Conservation (phyloP, 75 land plant genomes). For the Adiantum capillusveneris region DNA sequence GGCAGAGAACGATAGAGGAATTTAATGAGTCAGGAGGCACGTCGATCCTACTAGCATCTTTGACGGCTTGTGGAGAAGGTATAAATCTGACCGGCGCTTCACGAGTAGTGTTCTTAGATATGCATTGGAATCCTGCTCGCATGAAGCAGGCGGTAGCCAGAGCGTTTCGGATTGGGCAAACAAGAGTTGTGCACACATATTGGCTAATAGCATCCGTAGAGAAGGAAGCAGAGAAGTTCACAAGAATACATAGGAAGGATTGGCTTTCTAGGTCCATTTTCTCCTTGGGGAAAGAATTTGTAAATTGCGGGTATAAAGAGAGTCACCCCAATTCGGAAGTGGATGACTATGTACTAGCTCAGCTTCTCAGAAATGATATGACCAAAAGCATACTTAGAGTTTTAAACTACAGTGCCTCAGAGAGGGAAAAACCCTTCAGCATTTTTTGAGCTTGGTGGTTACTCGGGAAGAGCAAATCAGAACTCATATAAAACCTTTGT, state of each 20-base stretch:
- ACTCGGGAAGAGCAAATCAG: too few relatives aligned
- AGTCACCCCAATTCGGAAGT: too few relatives aligned
- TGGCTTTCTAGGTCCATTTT: conserved; percentile 64
- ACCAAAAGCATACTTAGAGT: too few relatives aligned
- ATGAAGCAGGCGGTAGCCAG: conserved; percentile 78
- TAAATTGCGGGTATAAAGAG: not conserved
- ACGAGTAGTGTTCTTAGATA: conserved; percentile 68
- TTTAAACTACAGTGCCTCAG: too few relatives aligned
- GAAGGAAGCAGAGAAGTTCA: conserved; percentile 61
- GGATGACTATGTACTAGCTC: too few relatives aligned
- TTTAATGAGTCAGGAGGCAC: conserved; percentile 45
- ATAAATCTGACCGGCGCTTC: conserved; percentile 86
- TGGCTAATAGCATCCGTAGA: conserved; percentile 53
- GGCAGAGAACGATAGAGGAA: conserved; percentile 50
- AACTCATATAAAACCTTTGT: too few relatives aligned
- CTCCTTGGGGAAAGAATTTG: not conserved
- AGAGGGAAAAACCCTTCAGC: too few relatives aligned
- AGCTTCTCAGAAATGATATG: too few relatives aligned
- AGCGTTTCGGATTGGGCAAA: conserved; percentile 89
- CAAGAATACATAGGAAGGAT: conserved; percentile 51
- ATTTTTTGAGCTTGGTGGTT: too few relatives aligned
- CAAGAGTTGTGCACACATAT: conserved; percentile 69
- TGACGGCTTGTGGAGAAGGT: conserved; percentile 81
- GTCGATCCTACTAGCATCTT: conserved; percentile 70
- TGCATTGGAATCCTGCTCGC: conserved; percentile 84